Evolutionary conservation across 352 stramenopile species (phyloP).

Genomic region (Globisporangium sylvaticum): DNA sequence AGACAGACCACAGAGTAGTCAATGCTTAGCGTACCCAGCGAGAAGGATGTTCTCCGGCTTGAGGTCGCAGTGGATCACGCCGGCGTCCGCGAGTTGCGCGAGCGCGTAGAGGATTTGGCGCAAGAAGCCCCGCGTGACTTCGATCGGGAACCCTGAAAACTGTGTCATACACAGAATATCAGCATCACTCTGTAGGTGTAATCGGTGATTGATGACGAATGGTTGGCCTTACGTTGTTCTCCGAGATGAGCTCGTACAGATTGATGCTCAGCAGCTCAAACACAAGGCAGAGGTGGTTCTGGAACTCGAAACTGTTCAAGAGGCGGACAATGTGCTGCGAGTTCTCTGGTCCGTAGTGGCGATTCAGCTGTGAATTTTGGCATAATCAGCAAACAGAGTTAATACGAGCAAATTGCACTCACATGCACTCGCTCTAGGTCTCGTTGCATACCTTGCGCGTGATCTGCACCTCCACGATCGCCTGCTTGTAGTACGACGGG

Average conservation of each 20-base stretch:
- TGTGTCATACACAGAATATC: neutral
- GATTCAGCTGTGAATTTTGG: slow-evolving; percentile 23
- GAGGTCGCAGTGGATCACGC: slow-evolving; percentile 97
- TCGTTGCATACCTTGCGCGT: slow-evolving; percentile 68
- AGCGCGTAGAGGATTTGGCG: slow-evolving; percentile 90
- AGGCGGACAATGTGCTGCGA: slow-evolving; percentile 83
- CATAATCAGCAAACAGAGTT: neutral
- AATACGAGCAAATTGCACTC: neutral
- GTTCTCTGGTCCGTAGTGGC: slow-evolving; percentile 16
- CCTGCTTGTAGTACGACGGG: slow-evolving; percentile 90
- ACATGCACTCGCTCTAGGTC: slow-evolving; percentile 51
- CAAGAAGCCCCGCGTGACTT: slow-evolving; percentile 89
- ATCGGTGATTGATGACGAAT: no score
- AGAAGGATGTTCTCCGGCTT: slow-evolving; percentile 97
- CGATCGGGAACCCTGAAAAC: slow-evolving; percentile 83
- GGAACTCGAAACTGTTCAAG: slow-evolving; percentile 89
- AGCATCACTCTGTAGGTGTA: neutral
- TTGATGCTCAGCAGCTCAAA: slow-evolving; percentile 94
- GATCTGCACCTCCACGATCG: slow-evolving; percentile 92
- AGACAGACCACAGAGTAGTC: slow-evolving; percentile 9
- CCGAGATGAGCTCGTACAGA: slow-evolving; percentile 92
- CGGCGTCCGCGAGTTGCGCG: slow-evolving; percentile 78
- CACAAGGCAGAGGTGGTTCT: slow-evolving; percentile 92
- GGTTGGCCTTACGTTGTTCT: slow-evolving; percentile 60
- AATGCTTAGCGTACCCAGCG: slow-evolving; percentile 19